A percentile compares a stretch with the other conserved stretches of the same genome.
These are phyloP conservation scores for Penstemon eatonii DNA, from an alignment of 257 asterid species.

Conservation along the genomic window DNA sequence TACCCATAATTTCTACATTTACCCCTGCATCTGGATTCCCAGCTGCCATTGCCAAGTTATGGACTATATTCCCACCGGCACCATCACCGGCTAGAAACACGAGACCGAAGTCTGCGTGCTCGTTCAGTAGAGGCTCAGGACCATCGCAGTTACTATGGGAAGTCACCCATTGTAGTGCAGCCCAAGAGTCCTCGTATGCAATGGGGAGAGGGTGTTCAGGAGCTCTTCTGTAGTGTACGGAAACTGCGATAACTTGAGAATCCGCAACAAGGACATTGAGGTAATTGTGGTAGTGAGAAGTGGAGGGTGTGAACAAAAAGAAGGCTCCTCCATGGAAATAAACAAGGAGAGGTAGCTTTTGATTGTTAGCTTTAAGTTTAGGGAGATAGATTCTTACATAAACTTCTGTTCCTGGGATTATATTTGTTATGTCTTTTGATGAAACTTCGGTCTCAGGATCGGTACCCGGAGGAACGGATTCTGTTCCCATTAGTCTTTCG, in stretches of 20 bases:
- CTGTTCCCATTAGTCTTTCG: slow-evolving; percentile 36
- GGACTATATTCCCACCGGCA: slow-evolving; percentile 46
- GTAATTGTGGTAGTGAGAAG: slow-evolving; percentile 37
- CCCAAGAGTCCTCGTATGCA: slow-evolving; percentile 49
- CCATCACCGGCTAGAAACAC: slow-evolving; percentile 43
- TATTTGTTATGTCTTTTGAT: slow-evolving; percentile 39
- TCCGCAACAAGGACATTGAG: slow-evolving; percentile 37
- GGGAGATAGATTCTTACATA: slow-evolving; percentile 48
- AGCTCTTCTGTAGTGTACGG: slow-evolving; percentile 46
- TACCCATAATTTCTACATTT: slow-evolving; percentile 33
- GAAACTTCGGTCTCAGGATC: slow-evolving; percentile 41
- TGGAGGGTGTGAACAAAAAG: slow-evolving; percentile 38
- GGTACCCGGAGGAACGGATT: slow-evolving; percentile 30
- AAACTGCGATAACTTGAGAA: slow-evolving; percentile 28
- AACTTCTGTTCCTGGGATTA: slow-evolving; percentile 41
- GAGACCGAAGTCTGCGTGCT: slow-evolving; percentile 35
- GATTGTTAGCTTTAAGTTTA: slow-evolving; percentile 24
- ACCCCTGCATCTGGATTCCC: slow-evolving; percentile 33
- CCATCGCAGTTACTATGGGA: slow-evolving; percentile 37
- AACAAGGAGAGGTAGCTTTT: slow-evolving; percentile 42
- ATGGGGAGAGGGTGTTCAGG: slow-evolving; percentile 56
- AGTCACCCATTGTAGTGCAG: slow-evolving; percentile 18
- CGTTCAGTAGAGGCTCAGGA: slow-evolving; percentile 37
- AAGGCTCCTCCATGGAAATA: slow-evolving; percentile 57
- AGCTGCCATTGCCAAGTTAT: slow-evolving; percentile 40